These are phyloP conservation scores for Bretschneidera sinensis DNA, from an alignment of 345 rosid species.

Conservation along the genomic window DNA sequence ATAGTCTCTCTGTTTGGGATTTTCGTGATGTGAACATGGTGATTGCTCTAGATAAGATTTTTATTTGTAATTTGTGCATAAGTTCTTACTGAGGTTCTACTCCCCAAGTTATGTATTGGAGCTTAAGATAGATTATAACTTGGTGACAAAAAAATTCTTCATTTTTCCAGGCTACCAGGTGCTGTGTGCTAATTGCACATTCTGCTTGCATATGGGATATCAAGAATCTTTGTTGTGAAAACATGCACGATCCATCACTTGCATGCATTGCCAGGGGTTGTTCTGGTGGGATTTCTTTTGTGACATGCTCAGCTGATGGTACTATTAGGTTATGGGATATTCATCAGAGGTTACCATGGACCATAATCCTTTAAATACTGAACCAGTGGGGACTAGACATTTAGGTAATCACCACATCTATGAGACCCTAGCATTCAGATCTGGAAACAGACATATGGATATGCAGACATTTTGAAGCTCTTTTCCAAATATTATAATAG, in stretches of 20 bases:
- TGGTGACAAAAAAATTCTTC: constrained; percentile 18
- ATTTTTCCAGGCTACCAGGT: constrained; percentile 54
- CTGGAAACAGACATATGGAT: background rate
- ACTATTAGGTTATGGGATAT: constrained; percentile 79
- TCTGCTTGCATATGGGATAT: constrained; percentile 79
- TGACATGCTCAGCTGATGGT: constrained; percentile 87
- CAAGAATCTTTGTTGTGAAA: constrained; percentile 77
- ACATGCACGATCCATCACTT: constrained; percentile 60
- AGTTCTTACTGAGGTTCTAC: constrained; percentile 8
- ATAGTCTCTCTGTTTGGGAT: constrained; percentile 69
- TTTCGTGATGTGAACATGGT: constrained; percentile 63
- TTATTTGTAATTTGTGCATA: background rate
- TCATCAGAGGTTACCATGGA: constrained; percentile 27
- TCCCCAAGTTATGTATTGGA: constrained; percentile 14
- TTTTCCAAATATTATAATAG: background rate
- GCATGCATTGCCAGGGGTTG: constrained; percentile 82
- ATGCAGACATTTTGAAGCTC: background rate
- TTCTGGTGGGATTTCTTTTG: constrained; percentile 73
- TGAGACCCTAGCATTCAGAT: background rate
- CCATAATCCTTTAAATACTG: constrained; percentile 21
- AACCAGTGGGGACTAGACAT: constrained; percentile 31
- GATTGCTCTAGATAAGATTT: constrained; percentile 13
- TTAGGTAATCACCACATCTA: constrained; percentile 40
- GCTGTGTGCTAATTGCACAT: constrained; percentile 62
- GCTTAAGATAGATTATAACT: constrained; percentile 19